Base-by-base conservation (phyloP, 2,329 filamentous ascomycete species). In the Exserohilum turcica region DNA sequence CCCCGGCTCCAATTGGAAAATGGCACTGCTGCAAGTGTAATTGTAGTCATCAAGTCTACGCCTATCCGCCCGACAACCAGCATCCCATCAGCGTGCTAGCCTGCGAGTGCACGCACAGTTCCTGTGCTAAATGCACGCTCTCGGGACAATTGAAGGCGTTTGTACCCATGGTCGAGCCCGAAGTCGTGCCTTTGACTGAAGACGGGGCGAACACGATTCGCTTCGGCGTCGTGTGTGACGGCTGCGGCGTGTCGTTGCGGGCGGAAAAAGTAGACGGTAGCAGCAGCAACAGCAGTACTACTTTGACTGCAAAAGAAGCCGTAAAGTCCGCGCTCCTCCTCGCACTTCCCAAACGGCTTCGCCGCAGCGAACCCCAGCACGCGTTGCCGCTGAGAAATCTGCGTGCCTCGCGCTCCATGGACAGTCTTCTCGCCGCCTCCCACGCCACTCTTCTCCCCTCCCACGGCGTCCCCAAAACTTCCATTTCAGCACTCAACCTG, bases 221-320 rank as follows among this genome's bases (percentile, higher is more conserved):
- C 1, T 70, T 66, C 47, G 67, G 68, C 16, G 60, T 66, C 33
- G 44, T 69, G 6, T 71, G 68, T 40, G 44, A 52, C 15, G 48
- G 33, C 5, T 70, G 67, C 35, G 68, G 68, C 8, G 31, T 64
- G 1, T 62, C 60, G 24, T 67, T 64, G 65, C 56, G 60, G 6
- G 67, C 62, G 6, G 29, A 52, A 29, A 35, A 39, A 21, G 44
- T 56, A 19, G 43, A 55, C 21, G 24, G 47, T 12, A 47, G 48
- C 2, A 19, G 47, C 6, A n/a, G n/a, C n/a, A n/a, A n/a, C n/a
- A n/a, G n/a, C n/a, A n/a, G n/a, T n/a, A n/a, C n/a, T n/a, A n/a
- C n/a, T n/a, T n/a, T n/a, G n/a, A 48, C 38, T 13, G 60, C 48
- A 27, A 63, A 49, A 6, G 28, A 50, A 12, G 38, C 42, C 9